Conservation (phyloP, 768 basidiomycete genomes). For the Naganishia antarctica region DNA sequence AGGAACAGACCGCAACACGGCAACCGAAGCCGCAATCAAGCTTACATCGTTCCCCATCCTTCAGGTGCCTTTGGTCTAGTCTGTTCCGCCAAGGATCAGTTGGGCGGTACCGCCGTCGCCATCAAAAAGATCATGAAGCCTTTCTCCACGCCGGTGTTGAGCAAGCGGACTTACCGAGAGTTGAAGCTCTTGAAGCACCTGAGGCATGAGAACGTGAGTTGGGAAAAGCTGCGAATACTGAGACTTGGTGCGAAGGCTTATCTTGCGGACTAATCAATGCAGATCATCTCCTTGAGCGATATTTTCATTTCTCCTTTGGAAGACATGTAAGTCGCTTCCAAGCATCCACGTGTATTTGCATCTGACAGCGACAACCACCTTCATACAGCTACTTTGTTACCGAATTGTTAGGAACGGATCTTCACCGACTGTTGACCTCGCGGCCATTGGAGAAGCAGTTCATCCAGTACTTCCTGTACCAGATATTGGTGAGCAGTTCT, state of each 20-base stretch:
- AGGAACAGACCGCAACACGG: neutral
- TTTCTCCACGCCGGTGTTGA: slow-evolving; percentile 91
- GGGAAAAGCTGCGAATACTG: neutral
- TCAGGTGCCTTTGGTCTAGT: slow-evolving; percentile 95
- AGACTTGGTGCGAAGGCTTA: neutral
- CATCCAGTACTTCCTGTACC: slow-evolving; percentile 99
- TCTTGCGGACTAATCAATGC: neutral
- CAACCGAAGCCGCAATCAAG: neutral
- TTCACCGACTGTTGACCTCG: slow-evolving; percentile 92
- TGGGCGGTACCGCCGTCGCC: slow-evolving; percentile 86
- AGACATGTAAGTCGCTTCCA: slow-evolving; percentile 67
- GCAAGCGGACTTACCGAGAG: slow-evolving; percentile 95
- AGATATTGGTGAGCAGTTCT: slow-evolving; percentile 72
- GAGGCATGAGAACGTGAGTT: slow-evolving; percentile 88
- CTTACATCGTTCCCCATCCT: slow-evolving; percentile 3
- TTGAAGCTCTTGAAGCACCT: slow-evolving; percentile 97
- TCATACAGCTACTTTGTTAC: slow-evolving; percentile 88
- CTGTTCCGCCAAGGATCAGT: slow-evolving; percentile 91
- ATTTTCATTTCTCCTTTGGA: slow-evolving; percentile 99
- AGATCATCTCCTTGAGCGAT: slow-evolving; percentile 98
- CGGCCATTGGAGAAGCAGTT: slow-evolving; percentile 98
- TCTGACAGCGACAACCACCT: too few species aligned
- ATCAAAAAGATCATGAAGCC: slow-evolving; percentile 99
- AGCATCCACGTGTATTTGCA: too few species aligned
- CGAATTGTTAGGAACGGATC: slow-evolving; percentile 93